Base-by-base conservation (phyloP, 805 yeast species). In the Hanseniaspora nectarophila region DNA sequence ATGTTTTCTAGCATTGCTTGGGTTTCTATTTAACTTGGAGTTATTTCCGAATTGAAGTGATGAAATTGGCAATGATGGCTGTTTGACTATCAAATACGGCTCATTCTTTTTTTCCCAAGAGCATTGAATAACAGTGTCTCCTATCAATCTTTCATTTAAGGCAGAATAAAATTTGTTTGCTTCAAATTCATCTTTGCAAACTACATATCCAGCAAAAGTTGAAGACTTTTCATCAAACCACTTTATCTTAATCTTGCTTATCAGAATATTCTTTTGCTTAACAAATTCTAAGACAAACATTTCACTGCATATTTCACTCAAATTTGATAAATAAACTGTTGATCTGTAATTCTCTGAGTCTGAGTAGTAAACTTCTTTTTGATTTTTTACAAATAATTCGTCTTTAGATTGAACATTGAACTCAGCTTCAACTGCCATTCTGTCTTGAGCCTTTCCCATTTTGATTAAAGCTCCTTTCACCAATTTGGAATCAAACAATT, bases 281-380 rank as follows among this genome's bases (percentile, higher is more conserved):
- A 64, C 63, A 24, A 63, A 34, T 18, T 56, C 57, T n/a, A 46
- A 29, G 26, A 66, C 40, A 55, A 65, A 65, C 40, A 59, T 59
- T 20, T 58, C 57, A 20, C 60, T 62, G 37, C 67, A 63, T 32
- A 63, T 54, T 15, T 59, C 53, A 45, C 67, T 63, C 28, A 65
- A 51, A 38, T 63, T 63, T 7, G 56, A 56, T 26, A 66, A 50
- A 29, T 55, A 60, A 2, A 65, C 51, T 1, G 54, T 56, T n/a
- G 55, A 46, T 43, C 56, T 57, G 43, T 58, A 58, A 21, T 48
- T 45, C 18, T 55, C 51, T 7, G 54, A 28, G 8, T 45, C 43
- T 7, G 21, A 21, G 31, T 52, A 37, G 32, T 21, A 37, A 2
- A 39, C 18, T 24, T 44, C 50, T n/a, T 51, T 43, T 15, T 9